A percentile compares a stretch with the other conserved stretches of the same genome.
phyloP scores from a whole-genome alignment of 768 basidiomycete genomes.

The Lepiota venenata region DNA sequence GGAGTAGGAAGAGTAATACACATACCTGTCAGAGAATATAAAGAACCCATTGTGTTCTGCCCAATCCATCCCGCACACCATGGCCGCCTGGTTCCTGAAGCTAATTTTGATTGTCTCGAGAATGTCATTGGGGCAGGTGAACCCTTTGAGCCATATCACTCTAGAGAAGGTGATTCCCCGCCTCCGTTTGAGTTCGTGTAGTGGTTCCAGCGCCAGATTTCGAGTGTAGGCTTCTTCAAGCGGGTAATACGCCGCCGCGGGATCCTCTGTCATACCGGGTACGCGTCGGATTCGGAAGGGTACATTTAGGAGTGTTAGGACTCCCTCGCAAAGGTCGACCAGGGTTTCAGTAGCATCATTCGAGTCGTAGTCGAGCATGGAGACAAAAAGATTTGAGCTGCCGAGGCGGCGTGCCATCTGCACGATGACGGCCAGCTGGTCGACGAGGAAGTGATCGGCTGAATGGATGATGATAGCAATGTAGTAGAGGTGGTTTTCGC shows the following conservation, averaged over 20 bases:
- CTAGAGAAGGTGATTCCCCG: slow-evolving; percentile 81
- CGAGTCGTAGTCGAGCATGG: slow-evolving; percentile 96
- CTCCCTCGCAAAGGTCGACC: slow-evolving; percentile 92
- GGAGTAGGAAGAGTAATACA: slow-evolving; percentile 3
- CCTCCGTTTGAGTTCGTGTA: slow-evolving; percentile 75
- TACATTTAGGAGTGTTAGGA: slow-evolving; percentile 88
- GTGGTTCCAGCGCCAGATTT: slow-evolving; percentile 89
- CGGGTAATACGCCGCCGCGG: slow-evolving; percentile 89
- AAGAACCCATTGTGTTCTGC: slow-evolving; percentile 97
- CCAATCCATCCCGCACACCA: slow-evolving; percentile 99
- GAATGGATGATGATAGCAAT: slow-evolving; percentile 95
- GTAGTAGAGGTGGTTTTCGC: slow-evolving; percentile 84
- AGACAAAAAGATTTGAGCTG: slow-evolving; percentile 88
- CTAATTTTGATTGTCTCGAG: slow-evolving; percentile 93
- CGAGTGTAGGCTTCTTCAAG: slow-evolving; percentile 92
- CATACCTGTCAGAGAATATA: slow-evolving; percentile 95
- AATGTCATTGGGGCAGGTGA: slow-evolving; percentile 98
- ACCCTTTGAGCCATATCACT: slow-evolving; percentile 98
- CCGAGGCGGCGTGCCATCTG: slow-evolving; percentile 93
- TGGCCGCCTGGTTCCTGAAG: slow-evolving; percentile 87
- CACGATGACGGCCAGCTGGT: slow-evolving; percentile 97
- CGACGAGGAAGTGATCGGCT: slow-evolving; percentile 98
- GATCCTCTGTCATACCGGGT: slow-evolving; percentile 88
- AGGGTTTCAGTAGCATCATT: slow-evolving; percentile 94
- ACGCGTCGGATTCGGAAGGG: slow-evolving; percentile 93